phyloP scores from a whole-genome alignment of 768 basidiomycete species.

The Neoboletus brunneissimus region DNA sequence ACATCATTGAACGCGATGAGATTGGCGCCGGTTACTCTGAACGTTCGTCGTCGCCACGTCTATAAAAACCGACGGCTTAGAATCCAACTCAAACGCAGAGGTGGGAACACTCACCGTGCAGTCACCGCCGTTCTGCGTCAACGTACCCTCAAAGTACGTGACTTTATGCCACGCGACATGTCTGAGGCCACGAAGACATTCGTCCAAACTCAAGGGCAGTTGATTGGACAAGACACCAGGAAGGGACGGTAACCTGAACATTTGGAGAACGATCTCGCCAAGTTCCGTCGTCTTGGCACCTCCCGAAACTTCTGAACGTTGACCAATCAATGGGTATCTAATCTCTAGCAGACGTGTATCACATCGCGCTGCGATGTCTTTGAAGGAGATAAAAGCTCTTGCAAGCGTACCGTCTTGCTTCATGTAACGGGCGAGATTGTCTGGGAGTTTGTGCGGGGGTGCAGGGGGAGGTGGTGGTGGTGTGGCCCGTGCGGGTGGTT shows the following conservation, averaged over 20 bases:
- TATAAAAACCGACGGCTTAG: conserved; percentile 26
- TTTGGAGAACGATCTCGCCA: conserved; percentile 85
- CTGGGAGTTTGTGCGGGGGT: conserved; percentile 48
- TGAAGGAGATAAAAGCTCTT: conserved; percentile 85
- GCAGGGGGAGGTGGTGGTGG: conserved; percentile 34
- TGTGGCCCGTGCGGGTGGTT: conserved; percentile 50
- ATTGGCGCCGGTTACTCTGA: conserved; percentile 82
- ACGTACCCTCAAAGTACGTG: conserved; percentile 87
- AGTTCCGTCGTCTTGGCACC: conserved; percentile 66
- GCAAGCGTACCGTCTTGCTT: conserved; percentile 87
- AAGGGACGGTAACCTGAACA: conserved; percentile 86
- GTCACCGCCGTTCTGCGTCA: conserved; percentile 94
- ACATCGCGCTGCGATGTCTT: conserved; percentile 78
- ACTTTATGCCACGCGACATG: conserved; percentile 94
- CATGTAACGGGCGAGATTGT: conserved; percentile 80
- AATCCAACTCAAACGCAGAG: background rate
- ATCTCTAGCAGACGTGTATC: conserved; percentile 85
- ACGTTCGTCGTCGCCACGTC: conserved; percentile 81
- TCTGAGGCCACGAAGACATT: conserved; percentile 83
- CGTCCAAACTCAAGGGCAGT: conserved; percentile 89
- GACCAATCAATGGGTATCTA: conserved; percentile 76
- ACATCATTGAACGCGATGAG: conserved; percentile 91
- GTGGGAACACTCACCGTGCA: conserved; percentile 61
- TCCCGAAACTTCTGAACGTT: conserved; percentile 52
- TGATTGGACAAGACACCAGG: conserved; percentile 77